Evolutionary conservation across 1,284 basidiomycete species (phyloP), one percentile per base, ranked within the genome.

Genomic region (Sphagnurus paluster): DNA sequence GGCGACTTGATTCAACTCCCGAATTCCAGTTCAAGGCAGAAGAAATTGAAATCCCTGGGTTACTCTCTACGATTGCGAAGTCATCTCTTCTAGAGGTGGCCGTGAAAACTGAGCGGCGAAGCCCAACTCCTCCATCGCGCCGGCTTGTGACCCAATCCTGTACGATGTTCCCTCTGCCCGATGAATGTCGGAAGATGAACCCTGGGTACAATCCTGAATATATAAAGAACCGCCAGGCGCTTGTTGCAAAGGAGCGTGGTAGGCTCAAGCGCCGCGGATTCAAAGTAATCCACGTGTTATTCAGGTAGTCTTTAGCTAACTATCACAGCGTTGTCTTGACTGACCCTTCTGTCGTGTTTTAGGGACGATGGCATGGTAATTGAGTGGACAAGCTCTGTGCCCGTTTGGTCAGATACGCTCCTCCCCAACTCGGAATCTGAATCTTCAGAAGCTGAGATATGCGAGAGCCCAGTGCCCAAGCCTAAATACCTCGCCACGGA

Each of bases 331-430:
- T 10, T 2, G 6, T 5, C 20, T 16, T 16, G 13, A 26, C 28
- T 33, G 14, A 28, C 13, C 37, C 11, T 20, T 20, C 26, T 34
- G 8, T 30, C 21, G 19, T 36, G 16, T 36, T 47, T 14, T 24
- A 64, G 64, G 38, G 64, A 63, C 25, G 64, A 66, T 37, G 64
- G 62, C 2, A 57, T 66, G 40, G 63, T 63, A 3, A 62, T 65
- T 14, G 63, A 65, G 52, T 65, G 63, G 65, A 51, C 39, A 36
- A 65, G 61, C 32, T 6, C 49, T 8, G 48, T 58, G 1, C 62
- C 63, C 1, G 61, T 66, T 2, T 66, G 64, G 64, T 61, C 59
- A 1, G 64, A 67, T 46, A 67, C 63, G 1, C 42, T 65, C 8
- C 50, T 52, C 3, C 56, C 56, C 8, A 49, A 53, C 28, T 35